A percentile compares a stretch with the other conserved stretches of the same genome.
Conservation (phyloP, 345 rosid species). For the Salix udensis region DNA sequence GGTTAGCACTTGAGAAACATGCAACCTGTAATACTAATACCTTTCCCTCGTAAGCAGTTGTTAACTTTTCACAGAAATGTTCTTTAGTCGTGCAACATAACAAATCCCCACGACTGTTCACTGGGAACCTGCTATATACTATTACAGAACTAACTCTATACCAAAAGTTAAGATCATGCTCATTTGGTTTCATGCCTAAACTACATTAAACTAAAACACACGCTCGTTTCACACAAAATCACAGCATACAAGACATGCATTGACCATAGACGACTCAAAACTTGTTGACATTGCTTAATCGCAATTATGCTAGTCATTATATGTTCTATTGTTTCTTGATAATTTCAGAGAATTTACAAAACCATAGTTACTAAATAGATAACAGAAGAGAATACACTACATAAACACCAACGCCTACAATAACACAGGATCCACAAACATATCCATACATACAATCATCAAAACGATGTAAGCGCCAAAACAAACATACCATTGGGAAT, state of each 20-base stretch:
- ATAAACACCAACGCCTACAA: not conserved
- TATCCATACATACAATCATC: no score
- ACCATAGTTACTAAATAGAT: not conserved
- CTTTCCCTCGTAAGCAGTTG: not conserved
- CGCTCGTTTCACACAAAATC: not conserved
- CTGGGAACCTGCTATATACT: not conserved
- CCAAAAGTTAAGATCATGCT: not conserved
- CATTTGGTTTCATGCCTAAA: not conserved
- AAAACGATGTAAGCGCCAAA: no score
- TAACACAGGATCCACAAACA: not conserved
- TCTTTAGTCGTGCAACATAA: not conserved
- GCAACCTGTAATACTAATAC: not conserved
- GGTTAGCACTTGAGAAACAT: not conserved
- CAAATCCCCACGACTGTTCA: not conserved
- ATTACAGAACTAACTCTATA: not conserved
- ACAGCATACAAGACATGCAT: not conserved
- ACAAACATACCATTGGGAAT: constrained; percentile 74
- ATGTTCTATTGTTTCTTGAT: not conserved
- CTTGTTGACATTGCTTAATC: not conserved
- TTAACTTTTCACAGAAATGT: not conserved
- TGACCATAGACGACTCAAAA: not conserved
- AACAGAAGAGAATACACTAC: not conserved
- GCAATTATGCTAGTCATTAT: not conserved
- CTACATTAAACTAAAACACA: not conserved
- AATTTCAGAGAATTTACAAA: not conserved